Evolutionary conservation across 2,329 filamentous ascomycete genomes (phyloP).

Genomic region (Alternaria ventricosa): DNA sequence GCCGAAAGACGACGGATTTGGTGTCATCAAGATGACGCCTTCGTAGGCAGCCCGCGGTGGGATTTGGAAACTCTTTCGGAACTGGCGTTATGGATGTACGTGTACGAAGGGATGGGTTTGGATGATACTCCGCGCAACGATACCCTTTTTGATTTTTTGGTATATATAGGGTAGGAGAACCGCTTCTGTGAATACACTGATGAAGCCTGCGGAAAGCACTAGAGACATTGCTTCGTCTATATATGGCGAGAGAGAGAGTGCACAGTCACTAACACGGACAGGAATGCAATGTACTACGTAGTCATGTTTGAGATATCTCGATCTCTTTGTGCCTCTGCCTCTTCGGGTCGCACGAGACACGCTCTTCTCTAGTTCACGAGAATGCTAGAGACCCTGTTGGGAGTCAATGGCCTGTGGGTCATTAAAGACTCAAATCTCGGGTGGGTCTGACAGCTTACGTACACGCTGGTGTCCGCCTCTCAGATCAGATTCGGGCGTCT

Average conservation of each 20-base stretch:
- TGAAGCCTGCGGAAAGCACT: no score
- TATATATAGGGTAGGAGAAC: not conserved
- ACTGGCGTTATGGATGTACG: not conserved
- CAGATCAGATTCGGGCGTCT: not conserved
- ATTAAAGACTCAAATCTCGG: accelerated
- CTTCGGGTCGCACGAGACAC: not conserved
- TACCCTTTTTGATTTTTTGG: not conserved
- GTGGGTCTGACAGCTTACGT: not conserved
- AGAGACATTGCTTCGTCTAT: not conserved
- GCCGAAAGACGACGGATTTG: constrained; percentile 6
- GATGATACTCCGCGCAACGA: not conserved
- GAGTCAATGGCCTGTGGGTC: not conserved
- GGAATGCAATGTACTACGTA: not conserved
- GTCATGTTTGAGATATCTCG: not conserved
- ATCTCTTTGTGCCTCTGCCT: not conserved
- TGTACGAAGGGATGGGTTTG: not conserved
- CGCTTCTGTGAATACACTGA: not conserved
- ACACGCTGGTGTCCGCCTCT: not conserved
- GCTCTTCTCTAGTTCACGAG: not conserved
- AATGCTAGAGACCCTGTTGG: not conserved
- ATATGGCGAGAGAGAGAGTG: not conserved
- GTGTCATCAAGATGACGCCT: constrained; percentile 4
- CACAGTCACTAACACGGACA: not conserved
- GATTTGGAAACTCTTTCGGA: not conserved
- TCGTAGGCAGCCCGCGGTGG: not conserved